Base-by-base conservation (phyloP, 345 rosid genomes). In the Angophora floribunda region DNA sequence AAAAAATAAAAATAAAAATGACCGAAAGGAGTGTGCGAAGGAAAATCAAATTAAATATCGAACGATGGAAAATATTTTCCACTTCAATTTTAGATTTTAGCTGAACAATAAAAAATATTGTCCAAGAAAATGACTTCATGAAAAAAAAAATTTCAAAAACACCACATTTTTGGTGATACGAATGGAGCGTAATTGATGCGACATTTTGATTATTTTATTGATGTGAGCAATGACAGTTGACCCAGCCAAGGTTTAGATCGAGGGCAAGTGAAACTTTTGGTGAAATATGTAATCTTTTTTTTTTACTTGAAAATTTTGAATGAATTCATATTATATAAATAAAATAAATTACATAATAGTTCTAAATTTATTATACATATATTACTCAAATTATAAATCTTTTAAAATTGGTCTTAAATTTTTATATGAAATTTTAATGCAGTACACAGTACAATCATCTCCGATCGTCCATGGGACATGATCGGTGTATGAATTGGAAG, bases 371-470 rank as follows among this genome's bases (percentile, higher is more conserved):
- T 61, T 61, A 13, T 67, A 15, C 7, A 30, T 0, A 30, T 67
- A 30, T 7, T 4, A 67, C 4, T 7, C 9, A 0, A 67, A 5
- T 67, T 32, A 1, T 7, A 67, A 67, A 32, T 32, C 22, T 67
- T 67, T 32, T 7, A 1, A 32, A 67, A 30, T 30, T 67, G 17
- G 30, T 30, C 11, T 30, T 67, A 15, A 67, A 17, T 15, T 52
- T 65, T 30, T 30, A 2, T 7, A 9, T 7, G 30, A 15, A 67
- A 32, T 32, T 30, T 16, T 36, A 16, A 32, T 36, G 36, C 16
- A 36, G 0, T 16, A 19, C 22, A 7, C 0, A 1, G 6, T 67
- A 15, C 3, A n/a, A 0, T n/a, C 41, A 65, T 14, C 9, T 57
- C 24, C 13, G 6, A 22, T 9, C 0, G 6, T 57, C 12, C 2